Conservation (phyloP, 2,329 filamentous ascomycete genomes). For the Leptographium flavum region DNA sequence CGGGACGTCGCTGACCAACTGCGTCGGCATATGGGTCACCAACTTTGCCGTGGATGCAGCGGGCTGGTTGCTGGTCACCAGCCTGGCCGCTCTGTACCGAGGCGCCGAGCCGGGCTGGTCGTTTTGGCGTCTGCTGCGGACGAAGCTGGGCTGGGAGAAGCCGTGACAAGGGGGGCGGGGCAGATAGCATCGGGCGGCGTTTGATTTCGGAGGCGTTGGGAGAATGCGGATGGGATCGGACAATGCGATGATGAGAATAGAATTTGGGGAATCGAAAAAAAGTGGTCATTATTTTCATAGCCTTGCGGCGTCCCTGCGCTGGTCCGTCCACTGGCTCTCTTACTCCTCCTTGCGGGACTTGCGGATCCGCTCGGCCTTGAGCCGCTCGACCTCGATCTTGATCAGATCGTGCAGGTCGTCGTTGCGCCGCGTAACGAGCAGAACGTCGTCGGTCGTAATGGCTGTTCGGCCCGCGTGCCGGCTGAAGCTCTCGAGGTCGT, state of each 20-base stretch:
- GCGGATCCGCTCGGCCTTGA: conserved; percentile 30
- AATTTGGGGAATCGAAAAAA: not conserved
- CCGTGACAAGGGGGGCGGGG: not conserved
- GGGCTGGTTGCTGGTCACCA: conserved; percentile 28
- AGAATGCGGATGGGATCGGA: too few relatives aligned
- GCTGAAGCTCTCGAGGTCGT: conserved; percentile 41
- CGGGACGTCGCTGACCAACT: conserved; percentile 27
- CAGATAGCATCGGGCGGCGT: too few relatives aligned
- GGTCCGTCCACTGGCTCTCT: too few relatives aligned
- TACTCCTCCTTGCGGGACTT: too few relatives aligned
- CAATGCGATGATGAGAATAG: too few relatives aligned
- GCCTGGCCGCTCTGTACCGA: conserved; percentile 13
- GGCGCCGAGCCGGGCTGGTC: conserved; percentile 6
- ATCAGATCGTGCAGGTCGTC: conserved; percentile 70
- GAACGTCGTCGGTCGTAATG: conserved; percentile 72
- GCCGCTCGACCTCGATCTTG: conserved; percentile 49
- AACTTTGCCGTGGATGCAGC: conserved; percentile 29
- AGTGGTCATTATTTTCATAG: too few relatives aligned
- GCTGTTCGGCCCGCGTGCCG: conserved; percentile 71
- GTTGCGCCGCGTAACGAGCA: conserved; percentile 77
- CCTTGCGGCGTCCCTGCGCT: too few relatives aligned
- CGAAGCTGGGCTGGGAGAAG: conserved; percentile 13
- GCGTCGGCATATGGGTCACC: conserved; percentile 30
- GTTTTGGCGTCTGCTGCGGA: conserved; percentile 9
- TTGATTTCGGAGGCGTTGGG: not conserved